Base-by-base conservation (phyloP, 768 basidiomycete species). In the Hypholoma fasciculare region DNA sequence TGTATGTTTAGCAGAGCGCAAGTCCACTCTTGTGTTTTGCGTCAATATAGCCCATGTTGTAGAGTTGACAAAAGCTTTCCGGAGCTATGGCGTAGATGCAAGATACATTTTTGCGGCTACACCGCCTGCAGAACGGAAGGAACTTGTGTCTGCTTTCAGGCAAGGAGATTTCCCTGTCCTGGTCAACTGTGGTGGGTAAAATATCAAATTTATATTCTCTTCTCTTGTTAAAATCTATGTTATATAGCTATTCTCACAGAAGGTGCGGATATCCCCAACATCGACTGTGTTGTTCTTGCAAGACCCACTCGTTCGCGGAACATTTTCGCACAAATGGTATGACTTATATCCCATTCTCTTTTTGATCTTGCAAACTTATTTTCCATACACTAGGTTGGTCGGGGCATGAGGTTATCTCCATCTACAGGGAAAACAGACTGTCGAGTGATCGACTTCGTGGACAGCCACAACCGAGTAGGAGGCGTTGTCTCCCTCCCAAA, bases 241-340 rank as follows among this genome's bases (percentile, higher is more conserved):
- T 4, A 26, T 49, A 3, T 50, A 89, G 93, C 93, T 19, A 90
- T 97, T 49, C 77, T 97, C 61, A 96, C 94, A 1, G 95, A 97
- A 76, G 95, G 95, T 3, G 86, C 94, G 17, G 96, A 98, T 75
- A 93, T 98, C 52, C 96, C 96, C 2, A 92, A 92, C 59, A 90
- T 97, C 54, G 96, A 98, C 65, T 97, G 95, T 61, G 82, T 98
- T 8, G 70, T 98, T 36, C 76, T 98, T 17, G 94, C 91, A 14
- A 81, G 93, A 17, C 96, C 96, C 16, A 98, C 96, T 1, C 82
- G 90, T 23, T 96, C 94, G 12, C 81, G 86, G 36, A 98, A 96
- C 68, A 72, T 96, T 11, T 94, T 95, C 67, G 85, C 92, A 16
- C 96, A 98, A 66, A 97, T 98, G 94, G 94, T 93, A 57, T 61